Base-by-base conservation (phyloP, 2,329 filamentous ascomycete species). In the Fonsecaea pedrosoi region DNA sequence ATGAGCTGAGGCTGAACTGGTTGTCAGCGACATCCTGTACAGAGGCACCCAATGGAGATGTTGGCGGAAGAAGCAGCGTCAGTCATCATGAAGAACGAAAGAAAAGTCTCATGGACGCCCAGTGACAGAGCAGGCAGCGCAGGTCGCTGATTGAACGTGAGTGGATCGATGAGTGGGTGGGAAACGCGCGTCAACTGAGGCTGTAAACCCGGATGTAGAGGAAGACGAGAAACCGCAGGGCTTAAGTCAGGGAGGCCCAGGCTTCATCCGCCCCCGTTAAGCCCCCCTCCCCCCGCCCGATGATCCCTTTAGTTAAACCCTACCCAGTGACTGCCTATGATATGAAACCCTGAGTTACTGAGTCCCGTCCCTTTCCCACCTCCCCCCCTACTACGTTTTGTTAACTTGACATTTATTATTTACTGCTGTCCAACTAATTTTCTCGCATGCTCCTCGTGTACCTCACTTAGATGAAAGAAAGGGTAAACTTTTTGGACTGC, bases 11-110 rank as follows among this genome's bases (percentile, higher is more conserved):
- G 54, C 62, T 63, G 64, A 21, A 30, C 25, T 18, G 53, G 59
- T 34, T 13, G 60, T 66, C 67, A 69, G 60, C 63, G 53, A 62
- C 67, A 69, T 69, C 35, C 35, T 69, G 63, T 38, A 12, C 60
- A 21, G 37, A 21, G 54, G 25, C 45, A 21, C 8, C 45, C 45
- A 50, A 50, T 50, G 45, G 45, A 50, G 45, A 25, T 10, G 18
- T 25, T 13, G 45, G 45, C 45, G 18, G 45, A 21, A 45, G 53
- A 21, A 62, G 53, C 30, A 15, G 55, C 12, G n/a, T 48, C 37
- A n/a, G 58, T 54, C 59, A 54, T 61, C 32, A 10, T 55, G 53
- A 37, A 48, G 32, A 34, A 34, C 18, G 56, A 21, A 48, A 35
- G 25, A 15, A 32, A 45, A 64, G 45, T 48, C 9, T 38, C 13